phyloP scores from a whole-genome alignment of 1,139 yeast genomes.

The Pneumocystis canis region DNA sequence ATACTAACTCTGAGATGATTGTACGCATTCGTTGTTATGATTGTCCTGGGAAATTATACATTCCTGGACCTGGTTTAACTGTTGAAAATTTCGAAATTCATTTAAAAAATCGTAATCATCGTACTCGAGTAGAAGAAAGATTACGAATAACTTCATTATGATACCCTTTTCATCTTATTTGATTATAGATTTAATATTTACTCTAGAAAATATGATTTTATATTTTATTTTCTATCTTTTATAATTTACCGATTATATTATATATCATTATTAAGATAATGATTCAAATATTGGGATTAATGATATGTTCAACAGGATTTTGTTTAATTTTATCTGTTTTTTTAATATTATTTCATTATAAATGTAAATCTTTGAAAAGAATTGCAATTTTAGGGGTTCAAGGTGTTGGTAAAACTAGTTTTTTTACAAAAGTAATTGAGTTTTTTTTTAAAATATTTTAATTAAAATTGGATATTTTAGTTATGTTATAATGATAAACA shows the following conservation, averaged over 20 bases:
- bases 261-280: not conserved
- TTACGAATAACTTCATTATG: not conserved
- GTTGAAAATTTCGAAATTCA: not conserved
- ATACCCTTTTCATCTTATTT: not conserved
- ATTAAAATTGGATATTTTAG: not conserved
- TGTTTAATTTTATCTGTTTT: not conserved
- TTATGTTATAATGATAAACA: not conserved
- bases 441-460: not conserved
- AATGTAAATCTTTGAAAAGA: not conserved
- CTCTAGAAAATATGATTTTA: not conserved
- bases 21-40: not conserved
- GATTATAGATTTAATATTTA: not conserved
- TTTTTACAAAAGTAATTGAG: not conserved
- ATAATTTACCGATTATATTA: not conserved
- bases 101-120: not conserved
- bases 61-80: not conserved
- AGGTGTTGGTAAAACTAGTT: not conserved
- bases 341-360: not conserved
- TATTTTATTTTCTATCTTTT: not conserved
- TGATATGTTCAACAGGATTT: not conserved
- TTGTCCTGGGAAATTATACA: not conserved
- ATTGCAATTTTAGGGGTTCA: not conserved
- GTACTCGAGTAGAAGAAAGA: not conserved
- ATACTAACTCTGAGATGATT: not conserved
- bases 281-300: not conserved